Evolutionary conservation across 176 grass and related monocot species (phyloP).

Genomic region (Rhynchospora breviuscula): DNA sequence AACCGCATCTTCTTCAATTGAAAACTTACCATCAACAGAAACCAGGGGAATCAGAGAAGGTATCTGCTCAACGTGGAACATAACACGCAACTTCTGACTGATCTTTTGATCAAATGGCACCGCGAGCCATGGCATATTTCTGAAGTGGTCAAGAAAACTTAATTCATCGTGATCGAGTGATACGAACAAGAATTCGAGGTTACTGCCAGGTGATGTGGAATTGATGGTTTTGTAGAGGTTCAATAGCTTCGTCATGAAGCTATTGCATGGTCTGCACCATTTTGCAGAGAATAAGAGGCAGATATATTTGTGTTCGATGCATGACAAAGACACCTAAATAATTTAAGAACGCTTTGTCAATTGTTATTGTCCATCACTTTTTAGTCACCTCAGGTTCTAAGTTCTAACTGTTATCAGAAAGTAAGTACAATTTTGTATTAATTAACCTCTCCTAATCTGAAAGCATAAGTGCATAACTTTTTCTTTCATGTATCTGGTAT

Average conservation of each 20-base stretch:
- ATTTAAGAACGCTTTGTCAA: background rate
- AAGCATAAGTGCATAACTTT: background rate
- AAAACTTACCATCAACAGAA: background rate
- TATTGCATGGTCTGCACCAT: conserved; percentile 48
- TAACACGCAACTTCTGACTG: background rate
- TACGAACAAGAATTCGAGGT: conserved; percentile 40
- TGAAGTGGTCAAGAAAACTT: conserved; percentile 39
- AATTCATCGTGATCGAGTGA: conserved; percentile 35
- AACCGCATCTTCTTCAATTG: conserved; percentile 34
- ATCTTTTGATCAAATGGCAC: conserved; percentile 34
- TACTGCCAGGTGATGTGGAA: conserved; percentile 13
- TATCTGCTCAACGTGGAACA: conserved; percentile 33
- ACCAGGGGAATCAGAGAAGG: conserved; percentile 40
- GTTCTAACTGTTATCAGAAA: background rate
- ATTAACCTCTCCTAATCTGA: background rate
- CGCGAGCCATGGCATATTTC: conserved; percentile 49
- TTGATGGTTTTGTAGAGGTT: conserved; percentile 30
- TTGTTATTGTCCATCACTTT: background rate
- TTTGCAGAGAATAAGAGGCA: conserved; percentile 51
- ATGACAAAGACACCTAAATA: conserved; percentile 26
- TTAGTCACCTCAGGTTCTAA: background rate
- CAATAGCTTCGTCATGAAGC: conserved; percentile 34
- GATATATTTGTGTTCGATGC: conserved; percentile 35
- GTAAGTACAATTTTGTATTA: no score
- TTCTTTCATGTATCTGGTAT: background rate